Evolutionary conservation across 2,329 filamentous ascomycete species (phyloP).

Genomic region (Colletotrichum nymphaeae): DNA sequence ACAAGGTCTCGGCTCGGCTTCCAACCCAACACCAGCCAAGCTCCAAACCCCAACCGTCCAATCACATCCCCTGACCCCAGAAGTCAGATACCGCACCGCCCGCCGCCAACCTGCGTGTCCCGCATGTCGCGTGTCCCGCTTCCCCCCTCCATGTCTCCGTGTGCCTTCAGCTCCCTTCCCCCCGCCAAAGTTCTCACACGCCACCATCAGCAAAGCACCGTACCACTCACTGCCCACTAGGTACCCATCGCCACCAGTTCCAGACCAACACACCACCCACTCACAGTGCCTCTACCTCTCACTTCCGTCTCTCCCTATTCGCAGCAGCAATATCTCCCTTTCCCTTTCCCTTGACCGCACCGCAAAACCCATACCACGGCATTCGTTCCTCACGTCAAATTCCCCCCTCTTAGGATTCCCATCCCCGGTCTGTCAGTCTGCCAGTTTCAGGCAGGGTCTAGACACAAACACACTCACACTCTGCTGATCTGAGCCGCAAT

Average conservation of each 20-base stretch:
- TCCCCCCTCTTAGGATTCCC: no score
- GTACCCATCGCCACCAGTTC: not conserved
- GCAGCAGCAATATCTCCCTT: not conserved
- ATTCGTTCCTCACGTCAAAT: not conserved
- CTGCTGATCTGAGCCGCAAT: not conserved
- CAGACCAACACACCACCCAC: not conserved
- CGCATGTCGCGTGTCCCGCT: constrained; percentile 13
- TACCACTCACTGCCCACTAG: not conserved
- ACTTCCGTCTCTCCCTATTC: not conserved
- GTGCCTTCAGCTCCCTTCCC: not conserved
- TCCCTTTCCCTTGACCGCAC: not conserved
- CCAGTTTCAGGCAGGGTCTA: not conserved
- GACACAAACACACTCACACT: not conserved
- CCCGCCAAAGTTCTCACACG: not conserved
- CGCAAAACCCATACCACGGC: not conserved
- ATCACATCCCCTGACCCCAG: not conserved
- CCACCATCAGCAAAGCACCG: not conserved
- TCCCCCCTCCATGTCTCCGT: not conserved
- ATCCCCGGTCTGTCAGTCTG: no score
- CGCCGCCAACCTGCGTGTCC: not conserved
- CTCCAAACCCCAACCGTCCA: not conserved
- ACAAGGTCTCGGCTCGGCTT: not conserved
- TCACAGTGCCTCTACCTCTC: not conserved
- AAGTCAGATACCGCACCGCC: not conserved
- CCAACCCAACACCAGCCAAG: not conserved